phyloP scores from a whole-genome alignment of 192 early-diverging fungal species.

The Diversispora epigaea region DNA sequence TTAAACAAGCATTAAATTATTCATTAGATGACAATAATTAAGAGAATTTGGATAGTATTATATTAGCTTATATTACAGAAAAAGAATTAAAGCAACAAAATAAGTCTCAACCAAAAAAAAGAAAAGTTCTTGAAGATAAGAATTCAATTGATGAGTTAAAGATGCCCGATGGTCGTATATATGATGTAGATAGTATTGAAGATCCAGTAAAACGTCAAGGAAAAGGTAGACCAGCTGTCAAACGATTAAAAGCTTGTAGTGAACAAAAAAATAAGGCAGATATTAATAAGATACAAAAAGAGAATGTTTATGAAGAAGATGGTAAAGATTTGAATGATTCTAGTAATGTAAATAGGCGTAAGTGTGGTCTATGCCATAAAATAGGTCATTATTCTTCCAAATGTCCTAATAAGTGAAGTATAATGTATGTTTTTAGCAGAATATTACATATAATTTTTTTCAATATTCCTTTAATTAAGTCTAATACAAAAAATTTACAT shows the following conservation, averaged over 20 bases:
- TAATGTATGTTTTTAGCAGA: no score
- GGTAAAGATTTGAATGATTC: neutral
- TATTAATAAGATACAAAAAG: neutral
- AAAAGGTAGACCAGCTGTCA: neutral
- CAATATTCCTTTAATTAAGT: no score
- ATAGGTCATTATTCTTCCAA: neutral
- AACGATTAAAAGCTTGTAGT: constrained; percentile 5
- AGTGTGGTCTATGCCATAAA: neutral
- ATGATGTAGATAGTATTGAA: neutral
- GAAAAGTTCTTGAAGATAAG: no score
- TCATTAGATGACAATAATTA: neutral
- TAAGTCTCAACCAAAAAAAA: no score
- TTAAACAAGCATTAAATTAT: neutral
- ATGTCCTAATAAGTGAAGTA: neutral
- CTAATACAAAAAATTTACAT: no score
- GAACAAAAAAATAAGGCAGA: neutral
- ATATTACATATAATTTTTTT: no score
- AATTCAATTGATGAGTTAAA: neutral
- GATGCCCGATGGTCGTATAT: neutral
- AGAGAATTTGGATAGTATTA: neutral
- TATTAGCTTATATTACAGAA: constrained; percentile 8
- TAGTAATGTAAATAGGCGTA: neutral
- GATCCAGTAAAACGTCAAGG: neutral
- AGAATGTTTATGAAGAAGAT: neutral
- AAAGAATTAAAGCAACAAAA: no score